phyloP scores from a whole-genome alignment of 495 filamentous ascomycete genomes.

The Neurospora sp. region DNA sequence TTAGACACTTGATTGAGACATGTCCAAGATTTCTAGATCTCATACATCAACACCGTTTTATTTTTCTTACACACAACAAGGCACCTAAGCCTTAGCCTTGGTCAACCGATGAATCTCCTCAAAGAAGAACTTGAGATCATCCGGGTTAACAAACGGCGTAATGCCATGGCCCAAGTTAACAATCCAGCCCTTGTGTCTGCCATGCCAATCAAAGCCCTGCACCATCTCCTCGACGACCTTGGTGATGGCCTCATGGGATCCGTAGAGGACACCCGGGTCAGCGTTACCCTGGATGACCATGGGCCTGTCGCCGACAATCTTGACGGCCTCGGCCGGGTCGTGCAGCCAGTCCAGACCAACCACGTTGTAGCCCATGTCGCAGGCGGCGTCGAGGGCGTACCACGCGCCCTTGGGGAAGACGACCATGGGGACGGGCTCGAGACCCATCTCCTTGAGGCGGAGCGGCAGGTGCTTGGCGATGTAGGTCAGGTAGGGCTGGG shows the following conservation, averaged over 20 bases:
- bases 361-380: slow-evolving; percentile 82
- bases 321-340: slow-evolving; percentile 73
- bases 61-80: background rate
- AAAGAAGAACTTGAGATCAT: slow-evolving; percentile 87
- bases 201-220: slow-evolving; percentile 58
- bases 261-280: slow-evolving; percentile 88
- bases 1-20: background rate
- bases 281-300: slow-evolving; percentile 89
- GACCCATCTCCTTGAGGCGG: slow-evolving; percentile 56
- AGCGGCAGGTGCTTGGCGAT: slow-evolving; percentile 71
- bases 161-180: slow-evolving; percentile 89
- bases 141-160: slow-evolving; percentile 86
- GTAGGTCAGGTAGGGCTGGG: slow-evolving; percentile 73
- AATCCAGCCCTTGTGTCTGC: slow-evolving; percentile 54
- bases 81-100: slow-evolving; percentile 14
- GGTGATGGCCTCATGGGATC: slow-evolving; percentile 68
- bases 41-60: background rate
- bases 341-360: slow-evolving; percentile 94
- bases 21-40: background rate
- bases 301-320: slow-evolving; percentile 56
- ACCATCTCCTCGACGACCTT: slow-evolving; percentile 74
- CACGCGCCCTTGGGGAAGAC: slow-evolving; percentile 99
- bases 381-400: slow-evolving; percentile 83
- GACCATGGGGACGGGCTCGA: slow-evolving; percentile 89
- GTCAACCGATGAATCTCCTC: slow-evolving; percentile 75